A percentile compares a stretch with the other conserved stretches of the same genome.
Evolutionary conservation across 805 yeast genomes (phyloP).

Genomic region (Starmerella powellii): DNA sequence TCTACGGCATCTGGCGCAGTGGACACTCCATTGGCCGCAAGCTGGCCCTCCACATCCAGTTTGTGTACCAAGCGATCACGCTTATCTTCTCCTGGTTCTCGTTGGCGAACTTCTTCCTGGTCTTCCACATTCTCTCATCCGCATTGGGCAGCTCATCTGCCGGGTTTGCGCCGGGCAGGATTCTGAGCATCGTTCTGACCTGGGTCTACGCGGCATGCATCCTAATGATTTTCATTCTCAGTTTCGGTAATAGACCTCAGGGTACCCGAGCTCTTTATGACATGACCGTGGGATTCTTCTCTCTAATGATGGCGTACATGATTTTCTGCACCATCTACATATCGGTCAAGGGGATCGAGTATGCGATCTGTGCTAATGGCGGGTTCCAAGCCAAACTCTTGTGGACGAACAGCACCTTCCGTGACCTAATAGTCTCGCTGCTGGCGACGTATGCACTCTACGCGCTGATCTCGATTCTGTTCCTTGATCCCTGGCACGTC

Average conservation of each 20-base stretch:
- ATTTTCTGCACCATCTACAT: slow-evolving; percentile 75
- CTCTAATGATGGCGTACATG: slow-evolving; percentile 79
- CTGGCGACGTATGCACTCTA: slow-evolving; percentile 75
- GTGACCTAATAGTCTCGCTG: slow-evolving; percentile 80
- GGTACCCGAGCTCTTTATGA: slow-evolving; percentile 75
- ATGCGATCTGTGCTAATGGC: slow-evolving; percentile 37
- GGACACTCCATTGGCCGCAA: slow-evolving; percentile 59
- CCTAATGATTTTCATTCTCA: slow-evolving; percentile 73
- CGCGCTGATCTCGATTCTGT: slow-evolving; percentile 62
- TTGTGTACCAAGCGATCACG: slow-evolving; percentile 60
- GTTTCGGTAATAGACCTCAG: slow-evolving; percentile 88
- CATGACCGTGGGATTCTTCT: slow-evolving; percentile 66
- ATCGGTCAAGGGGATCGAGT: slow-evolving; percentile 58
- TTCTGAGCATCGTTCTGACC: slow-evolving; percentile 62
- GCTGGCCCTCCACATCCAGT: slow-evolving; percentile 61
- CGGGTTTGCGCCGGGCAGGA: slow-evolving; percentile 58
- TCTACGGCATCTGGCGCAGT: slow-evolving; percentile 63
- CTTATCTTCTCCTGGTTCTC: slow-evolving; percentile 87
- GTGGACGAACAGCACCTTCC: slow-evolving; percentile 46
- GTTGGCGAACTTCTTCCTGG: slow-evolving; percentile 76
- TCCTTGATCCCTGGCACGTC: slow-evolving; percentile 89
- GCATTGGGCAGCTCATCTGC: slow-evolving; percentile 56
- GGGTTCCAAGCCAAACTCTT: slow-evolving; percentile 34
- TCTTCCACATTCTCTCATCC: slow-evolving; percentile 74
- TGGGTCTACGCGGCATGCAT: slow-evolving; percentile 78